A percentile compares a stretch with the other conserved stretches of the same genome.
These are phyloP conservation scores for Sphaerostilbella broomeana DNA, from an alignment of 2,329 filamentous ascomycete species.

Conservation along the genomic window DNA sequence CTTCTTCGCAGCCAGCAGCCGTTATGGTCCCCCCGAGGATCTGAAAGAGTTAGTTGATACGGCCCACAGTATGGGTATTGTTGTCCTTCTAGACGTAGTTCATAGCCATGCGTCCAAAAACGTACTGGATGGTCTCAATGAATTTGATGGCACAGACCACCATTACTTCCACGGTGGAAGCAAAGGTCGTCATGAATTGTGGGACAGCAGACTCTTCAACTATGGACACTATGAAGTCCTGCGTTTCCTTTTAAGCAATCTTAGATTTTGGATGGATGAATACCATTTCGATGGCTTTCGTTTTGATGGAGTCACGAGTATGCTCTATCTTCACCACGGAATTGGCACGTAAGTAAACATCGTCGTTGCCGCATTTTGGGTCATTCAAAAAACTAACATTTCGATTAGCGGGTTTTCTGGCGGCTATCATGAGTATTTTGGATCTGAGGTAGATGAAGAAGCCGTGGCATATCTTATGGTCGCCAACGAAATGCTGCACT, in stretches of 20 bases:
- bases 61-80: slow-evolving; percentile 83
- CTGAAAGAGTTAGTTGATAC: slow-evolving; percentile 95
- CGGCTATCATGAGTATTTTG: slow-evolving; percentile 98
- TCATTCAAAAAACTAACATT: neutral
- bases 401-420: slow-evolving; percentile 77
- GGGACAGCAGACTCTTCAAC: slow-evolving; percentile 97
- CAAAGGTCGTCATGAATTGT: slow-evolving; percentile 83
- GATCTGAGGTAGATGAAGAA: slow-evolving; percentile 80
- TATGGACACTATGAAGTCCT: slow-evolving; percentile 92
- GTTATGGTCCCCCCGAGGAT: slow-evolving; percentile 89
- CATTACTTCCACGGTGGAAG: slow-evolving; percentile 88
- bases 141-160: slow-evolving; percentile 92
- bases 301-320: slow-evolving; percentile 96
- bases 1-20: slow-evolving; percentile 95
- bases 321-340: slow-evolving; percentile 93
- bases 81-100: slow-evolving; percentile 88
- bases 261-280: slow-evolving; percentile 99
- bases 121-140: slow-evolving; percentile 86
- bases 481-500: slow-evolving; percentile 91
- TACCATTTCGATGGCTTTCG: slow-evolving; percentile 95
- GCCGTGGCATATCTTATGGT: slow-evolving; percentile 93
- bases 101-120: slow-evolving; percentile 99
- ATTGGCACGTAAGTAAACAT: slow-evolving; percentile 74
- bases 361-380: too few species aligned
- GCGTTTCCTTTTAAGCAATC: slow-evolving; percentile 90